Conservation (phyloP, 2,329 filamentous ascomycete species). For the Coniochaeta ligniaria region DNA sequence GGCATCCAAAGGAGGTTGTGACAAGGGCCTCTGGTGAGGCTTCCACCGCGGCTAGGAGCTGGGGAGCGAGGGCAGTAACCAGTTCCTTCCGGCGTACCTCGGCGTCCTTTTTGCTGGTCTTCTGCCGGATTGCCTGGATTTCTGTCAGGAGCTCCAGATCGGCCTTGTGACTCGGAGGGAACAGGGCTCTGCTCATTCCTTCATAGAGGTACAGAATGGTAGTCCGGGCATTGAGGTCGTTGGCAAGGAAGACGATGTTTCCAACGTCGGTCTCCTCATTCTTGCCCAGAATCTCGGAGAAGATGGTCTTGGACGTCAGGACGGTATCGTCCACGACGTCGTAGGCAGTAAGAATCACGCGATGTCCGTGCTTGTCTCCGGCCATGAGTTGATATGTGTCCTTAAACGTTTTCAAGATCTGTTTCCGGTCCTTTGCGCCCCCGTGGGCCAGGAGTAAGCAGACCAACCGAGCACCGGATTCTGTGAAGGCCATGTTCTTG, state of each 20-base stretch:
- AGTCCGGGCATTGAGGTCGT: slow-evolving; percentile 56
- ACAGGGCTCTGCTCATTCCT: slow-evolving; percentile 52
- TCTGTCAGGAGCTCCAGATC: slow-evolving; percentile 69
- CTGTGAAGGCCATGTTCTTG: slow-evolving; percentile 95
- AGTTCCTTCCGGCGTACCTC: slow-evolving; percentile 70
- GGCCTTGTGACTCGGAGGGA: slow-evolving; percentile 53
- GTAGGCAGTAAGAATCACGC: slow-evolving; percentile 76
- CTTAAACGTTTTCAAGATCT: slow-evolving; percentile 79
- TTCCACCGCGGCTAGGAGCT: slow-evolving; percentile 67
- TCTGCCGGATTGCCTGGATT: slow-evolving; percentile 69
- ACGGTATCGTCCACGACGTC: slow-evolving; percentile 95
- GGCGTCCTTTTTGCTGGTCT: slow-evolving; percentile 89
- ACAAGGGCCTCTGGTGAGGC: slow-evolving; percentile 62
- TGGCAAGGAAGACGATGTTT: slow-evolving; percentile 57
- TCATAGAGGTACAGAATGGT: slow-evolving; percentile 79
- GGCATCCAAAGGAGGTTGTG: slow-evolving; percentile 73
- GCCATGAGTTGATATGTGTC: slow-evolving; percentile 83
- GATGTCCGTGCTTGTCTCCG: slow-evolving; percentile 69
- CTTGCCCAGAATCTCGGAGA: slow-evolving; percentile 77
- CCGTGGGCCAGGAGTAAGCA: slow-evolving; percentile 78
- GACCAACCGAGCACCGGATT: slow-evolving; percentile 75
- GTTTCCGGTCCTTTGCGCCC: slow-evolving; percentile 85
- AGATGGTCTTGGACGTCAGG: slow-evolving; percentile 75
- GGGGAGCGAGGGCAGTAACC: slow-evolving; percentile 63
- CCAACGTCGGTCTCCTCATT: slow-evolving; percentile 54